Evolutionary conservation across 352 stramenopile genomes (phyloP), one percentile per base, ranked within the genome.

Genomic region (Phytophthora niederhauseri): DNA sequence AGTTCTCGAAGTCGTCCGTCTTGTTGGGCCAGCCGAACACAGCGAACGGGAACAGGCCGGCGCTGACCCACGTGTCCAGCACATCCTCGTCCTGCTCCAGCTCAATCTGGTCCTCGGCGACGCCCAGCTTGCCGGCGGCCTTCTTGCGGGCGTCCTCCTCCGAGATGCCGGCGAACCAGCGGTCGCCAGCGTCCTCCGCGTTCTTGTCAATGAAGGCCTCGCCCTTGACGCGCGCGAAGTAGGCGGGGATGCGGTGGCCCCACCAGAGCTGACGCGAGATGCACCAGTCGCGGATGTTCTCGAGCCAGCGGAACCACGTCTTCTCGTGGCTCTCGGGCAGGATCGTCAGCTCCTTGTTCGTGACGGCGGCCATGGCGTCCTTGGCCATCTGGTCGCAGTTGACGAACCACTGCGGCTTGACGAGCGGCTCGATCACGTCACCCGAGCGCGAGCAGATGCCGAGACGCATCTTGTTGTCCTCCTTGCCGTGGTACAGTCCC

Each of bases 271-370:
- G 98, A 60, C 98, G 89, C 30, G 95, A 99, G 45, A 99, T 97
- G 81, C 98, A 99, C 98, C 98, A 99, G 83, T 99, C 98, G 67
- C 98, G 96, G 73, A 99, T 99, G 75, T 99, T 98, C 51, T 98
- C 95, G 19, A 99, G 86, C 96, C 97, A 99, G 60, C 97, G 97
- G 71, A 98, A 97, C 92, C 95, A 98, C 46, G 94, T 98, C 72
- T 98, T 98, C 78, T 99, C 97, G 78, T 97, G 89, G 2, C 76
- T 79, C 66, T 92, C 86, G 0, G 89, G 89, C 24, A 95, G 58
- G 64, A 97, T 94, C 61, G 53, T 89, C 5, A 97, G 74, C n/a
- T 94, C 82, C 65, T 94, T 93, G 58, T 85, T 89, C 1, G 81
- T 90, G 31, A 97, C 89, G 14, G 86, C 88, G 6, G 78, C 78